A percentile compares a stretch with the other conserved stretches of the same genome.
Evolutionary conservation across 768 basidiomycete species (phyloP).

Genomic region (Arthromyces matolae): DNA sequence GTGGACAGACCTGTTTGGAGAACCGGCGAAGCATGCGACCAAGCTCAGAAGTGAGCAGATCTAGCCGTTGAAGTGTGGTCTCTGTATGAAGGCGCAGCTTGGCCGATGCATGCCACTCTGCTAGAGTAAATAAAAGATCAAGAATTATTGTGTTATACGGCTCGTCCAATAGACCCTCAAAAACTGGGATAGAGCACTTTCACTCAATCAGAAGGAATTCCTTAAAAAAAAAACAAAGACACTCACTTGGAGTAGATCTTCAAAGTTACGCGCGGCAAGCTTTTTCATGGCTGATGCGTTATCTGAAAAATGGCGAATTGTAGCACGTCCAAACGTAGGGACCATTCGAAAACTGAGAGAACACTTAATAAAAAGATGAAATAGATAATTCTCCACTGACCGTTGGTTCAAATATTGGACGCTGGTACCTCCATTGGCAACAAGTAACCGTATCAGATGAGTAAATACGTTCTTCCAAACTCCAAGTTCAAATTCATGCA

Average conservation of each 20-base stretch:
- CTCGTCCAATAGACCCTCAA: constrained; percentile 1
- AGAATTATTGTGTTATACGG: constrained; percentile 16
- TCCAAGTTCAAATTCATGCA: background rate
- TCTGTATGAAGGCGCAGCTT: background rate
- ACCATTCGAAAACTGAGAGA: background rate
- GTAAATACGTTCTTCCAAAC: background rate
- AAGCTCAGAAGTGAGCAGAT: background rate
- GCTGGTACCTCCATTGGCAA: background rate
- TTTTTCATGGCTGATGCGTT: background rate
- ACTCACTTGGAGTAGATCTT: background rate
- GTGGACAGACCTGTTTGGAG: background rate
- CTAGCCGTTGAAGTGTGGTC: background rate
- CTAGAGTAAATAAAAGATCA: constrained; percentile 17
- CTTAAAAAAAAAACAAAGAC: background rate
- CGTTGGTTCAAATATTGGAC: background rate
- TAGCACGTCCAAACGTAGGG: background rate
- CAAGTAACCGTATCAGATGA: background rate
- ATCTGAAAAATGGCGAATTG: background rate
- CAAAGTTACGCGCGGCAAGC: background rate
- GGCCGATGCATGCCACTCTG: constrained; percentile 1
- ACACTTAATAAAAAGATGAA: background rate
- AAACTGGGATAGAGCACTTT: constrained; percentile 1
- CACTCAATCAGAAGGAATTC: background rate
- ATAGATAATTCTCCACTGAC: background rate
- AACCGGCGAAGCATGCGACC: background rate